Percentiles rank a stretch among this genome's conserved stretches.
Conservation (phyloP, 495 filamentous ascomycete genomes). For the Daldinia grandis region DNA sequence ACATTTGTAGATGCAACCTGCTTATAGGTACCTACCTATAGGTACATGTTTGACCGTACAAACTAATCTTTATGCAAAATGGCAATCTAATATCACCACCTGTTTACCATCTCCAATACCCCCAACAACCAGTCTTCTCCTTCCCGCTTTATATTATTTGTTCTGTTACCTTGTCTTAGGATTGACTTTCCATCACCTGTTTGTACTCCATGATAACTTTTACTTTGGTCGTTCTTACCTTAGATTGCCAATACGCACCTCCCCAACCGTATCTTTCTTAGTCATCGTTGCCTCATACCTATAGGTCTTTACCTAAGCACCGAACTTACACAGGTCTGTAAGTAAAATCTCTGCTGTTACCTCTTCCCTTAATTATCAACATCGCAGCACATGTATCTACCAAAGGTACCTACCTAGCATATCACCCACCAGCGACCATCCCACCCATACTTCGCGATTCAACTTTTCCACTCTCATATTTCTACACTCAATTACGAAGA, state of each 20-base stretch:
- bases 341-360: not conserved
- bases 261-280: not conserved
- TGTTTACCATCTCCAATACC: not conserved
- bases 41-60: too few relatives aligned
- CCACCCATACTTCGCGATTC: not conserved
- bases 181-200: not conserved
- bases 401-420: not conserved
- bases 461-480: not conserved
- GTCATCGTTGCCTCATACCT: not conserved
- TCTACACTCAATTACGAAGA: not conserved
- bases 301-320: not conserved
- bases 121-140: not conserved
- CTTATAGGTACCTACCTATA: too few relatives aligned
- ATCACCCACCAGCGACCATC: not conserved
- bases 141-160: not conserved
- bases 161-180: not conserved
- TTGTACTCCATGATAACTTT: not conserved
- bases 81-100: too few relatives aligned
- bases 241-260: not conserved
- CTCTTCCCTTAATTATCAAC: not conserved
- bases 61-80: too few relatives aligned
- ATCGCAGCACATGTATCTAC: too few relatives aligned
- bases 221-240: not conserved
- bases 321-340: not conserved
- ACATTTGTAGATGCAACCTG: too few relatives aligned